phyloP scores from a whole-genome alignment of 2,329 filamentous ascomycete genomes.

The Penicillium italicum region DNA sequence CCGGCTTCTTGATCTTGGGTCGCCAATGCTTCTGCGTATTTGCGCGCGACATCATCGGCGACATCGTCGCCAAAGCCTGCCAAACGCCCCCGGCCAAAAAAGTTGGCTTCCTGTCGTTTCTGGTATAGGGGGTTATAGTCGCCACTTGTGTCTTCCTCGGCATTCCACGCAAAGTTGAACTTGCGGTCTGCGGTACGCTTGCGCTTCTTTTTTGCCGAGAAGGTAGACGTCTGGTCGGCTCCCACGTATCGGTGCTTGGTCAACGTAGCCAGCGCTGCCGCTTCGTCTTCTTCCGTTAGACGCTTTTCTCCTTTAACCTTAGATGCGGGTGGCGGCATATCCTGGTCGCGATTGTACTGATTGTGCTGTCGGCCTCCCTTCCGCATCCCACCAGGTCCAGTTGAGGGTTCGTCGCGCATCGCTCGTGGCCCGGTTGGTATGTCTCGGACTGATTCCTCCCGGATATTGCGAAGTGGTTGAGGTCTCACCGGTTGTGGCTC shows the following conservation, averaged over 20 bases:
- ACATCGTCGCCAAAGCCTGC: slow-evolving; percentile 63
- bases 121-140: slow-evolving; percentile 81
- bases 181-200: slow-evolving; percentile 91
- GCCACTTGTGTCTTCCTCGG: slow-evolving; percentile 83
- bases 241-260: slow-evolving; percentile 86
- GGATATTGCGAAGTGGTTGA: slow-evolving; percentile 22
- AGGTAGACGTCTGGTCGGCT: slow-evolving; percentile 80
- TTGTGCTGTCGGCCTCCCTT: slow-evolving; percentile 8
- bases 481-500: slow-evolving; percentile 12
- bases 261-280: slow-evolving; percentile 65
- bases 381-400: slow-evolving; percentile 51
- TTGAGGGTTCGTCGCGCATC: slow-evolving; percentile 54
- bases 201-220: slow-evolving; percentile 94
- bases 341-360: slow-evolving; percentile 34
- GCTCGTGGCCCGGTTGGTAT: slow-evolving; percentile 68
- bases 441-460: slow-evolving; percentile 7
- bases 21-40: slow-evolving; percentile 66
- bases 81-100: slow-evolving; percentile 65
- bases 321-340: slow-evolving; percentile 51
- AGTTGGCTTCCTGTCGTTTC: slow-evolving; percentile 61
- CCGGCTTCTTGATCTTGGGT: slow-evolving; percentile 74
- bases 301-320: slow-evolving; percentile 44
- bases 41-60: slow-evolving; percentile 50
- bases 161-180: slow-evolving; percentile 98
- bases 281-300: slow-evolving; percentile 54